Evolutionary conservation across 192 early-diverging fungal species (phyloP), one percentile per base, ranked within the genome.

Genomic region (Entomortierella lignicola): DNA sequence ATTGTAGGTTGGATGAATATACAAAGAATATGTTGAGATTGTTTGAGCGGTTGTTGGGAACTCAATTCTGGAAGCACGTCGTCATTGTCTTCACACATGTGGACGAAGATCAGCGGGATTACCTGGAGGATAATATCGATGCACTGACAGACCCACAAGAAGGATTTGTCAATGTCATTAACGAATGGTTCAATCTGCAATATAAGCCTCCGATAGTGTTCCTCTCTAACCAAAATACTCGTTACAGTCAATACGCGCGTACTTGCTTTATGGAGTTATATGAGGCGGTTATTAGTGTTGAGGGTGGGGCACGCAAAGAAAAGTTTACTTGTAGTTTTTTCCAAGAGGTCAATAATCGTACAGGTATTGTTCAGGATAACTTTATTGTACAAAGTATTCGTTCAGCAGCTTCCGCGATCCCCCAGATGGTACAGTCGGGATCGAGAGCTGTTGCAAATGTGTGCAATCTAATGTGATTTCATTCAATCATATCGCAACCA

Each of bases 1-100:
- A 39, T 15, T 48, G 10, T 70, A 85, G 83, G 60, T 61, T 87
- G 66, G 86, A 87, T 60, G 84, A 83, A 26, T 87, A 84, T 62
- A 87, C 84, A 11, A 84, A 87, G 62, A 84, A 81, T 42, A 87
- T 87, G 86, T 32, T 87, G 51, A 52, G 72, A 6, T 51, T 85
- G 34, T 87, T 87, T 59, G 82, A 85, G 43, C 60, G 67, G 31
- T 47, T 87, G 39, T 61, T 87, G 31, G 86, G 86, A 43, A 71
- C 72, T 27, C 79, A 85, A 23, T 87, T 87, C 41, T 87, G 86
- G 86, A 85, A 85, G 55, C 85, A 84, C 71, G 84, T 85, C 0
- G 77, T 85, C 11, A 72, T 87, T 61, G 86, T 87, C 32, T 87
- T 87, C 63, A 87, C 86, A 4, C 84, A 85, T 69, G 83, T 83